Conservation (phyloP, 1,284 basidiomycete genomes). For the Abortiporus biennis region DNA sequence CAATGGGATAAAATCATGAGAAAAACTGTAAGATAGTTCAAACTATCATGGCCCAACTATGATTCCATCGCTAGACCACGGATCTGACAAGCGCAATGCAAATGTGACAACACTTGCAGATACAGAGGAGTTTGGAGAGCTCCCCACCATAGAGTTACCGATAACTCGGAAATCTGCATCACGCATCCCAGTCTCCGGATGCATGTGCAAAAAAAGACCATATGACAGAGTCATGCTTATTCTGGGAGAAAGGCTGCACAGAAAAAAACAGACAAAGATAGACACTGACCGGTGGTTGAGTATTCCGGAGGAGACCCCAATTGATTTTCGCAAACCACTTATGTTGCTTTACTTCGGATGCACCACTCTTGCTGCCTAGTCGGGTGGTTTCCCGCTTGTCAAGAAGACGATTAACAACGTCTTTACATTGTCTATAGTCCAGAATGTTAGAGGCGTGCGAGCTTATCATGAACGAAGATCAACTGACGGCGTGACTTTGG, state of each 20-base stretch:
- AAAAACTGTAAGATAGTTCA: too few relatives aligned
- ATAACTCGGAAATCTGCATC: too few relatives aligned
- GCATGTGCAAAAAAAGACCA: too few relatives aligned
- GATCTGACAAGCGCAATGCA: too few relatives aligned
- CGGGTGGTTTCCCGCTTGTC: constrained; percentile 92
- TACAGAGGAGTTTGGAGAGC: too few relatives aligned
- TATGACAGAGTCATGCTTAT: too few relatives aligned
- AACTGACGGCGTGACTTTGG: constrained; percentile 79
- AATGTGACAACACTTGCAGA: too few relatives aligned
- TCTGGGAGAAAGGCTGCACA: background rate
- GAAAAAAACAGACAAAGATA: constrained; percentile 5
- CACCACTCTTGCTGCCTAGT: constrained; percentile 88
- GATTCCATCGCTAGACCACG: too few relatives aligned
- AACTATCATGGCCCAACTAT: too few relatives aligned
- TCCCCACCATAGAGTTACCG: too few relatives aligned
- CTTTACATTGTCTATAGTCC: constrained; percentile 71
- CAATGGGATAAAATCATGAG: too few relatives aligned
- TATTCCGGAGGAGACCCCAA: constrained; percentile 94
- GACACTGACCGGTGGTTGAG: constrained; percentile 80
- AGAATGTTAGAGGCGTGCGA: background rate
- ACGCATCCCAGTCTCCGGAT: too few relatives aligned
- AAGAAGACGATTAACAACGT: constrained; percentile 81
- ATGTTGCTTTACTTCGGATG: constrained; percentile 98
- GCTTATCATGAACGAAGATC: constrained; percentile 8
- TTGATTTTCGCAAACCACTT: constrained; percentile 97